Evolutionary conservation across 305 asterid genomes (phyloP).

Genomic region (Fraxinus xanthoxyloides): DNA sequence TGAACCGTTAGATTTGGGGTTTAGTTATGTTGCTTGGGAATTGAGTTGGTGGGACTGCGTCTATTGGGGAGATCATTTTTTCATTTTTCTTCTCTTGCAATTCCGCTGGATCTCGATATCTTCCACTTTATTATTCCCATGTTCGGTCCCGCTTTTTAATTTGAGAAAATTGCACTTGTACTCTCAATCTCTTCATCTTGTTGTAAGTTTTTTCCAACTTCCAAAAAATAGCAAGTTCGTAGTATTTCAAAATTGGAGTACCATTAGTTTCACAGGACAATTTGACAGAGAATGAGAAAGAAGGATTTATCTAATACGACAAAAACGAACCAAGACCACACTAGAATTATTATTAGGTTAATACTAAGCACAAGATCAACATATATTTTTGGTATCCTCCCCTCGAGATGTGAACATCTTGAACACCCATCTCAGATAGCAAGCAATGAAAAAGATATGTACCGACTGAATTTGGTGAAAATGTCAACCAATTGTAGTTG

Average conservation of each 20-base stretch:
- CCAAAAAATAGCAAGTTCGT: background rate
- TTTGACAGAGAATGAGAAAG: background rate
- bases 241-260: background rate
- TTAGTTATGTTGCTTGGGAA: background rate
- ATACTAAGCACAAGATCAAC: background rate
- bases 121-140: background rate
- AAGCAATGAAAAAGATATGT: background rate
- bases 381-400: background rate
- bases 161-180: background rate
- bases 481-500: background rate
- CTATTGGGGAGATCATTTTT: background rate
- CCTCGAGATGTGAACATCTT: background rate
- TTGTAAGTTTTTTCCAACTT: background rate
- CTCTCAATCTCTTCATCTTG: background rate
- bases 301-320: background rate
- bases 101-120: background rate
- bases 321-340: background rate
- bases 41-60: constrained; percentile 7
- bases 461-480: background rate
- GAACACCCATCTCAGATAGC: background rate
- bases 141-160: background rate
- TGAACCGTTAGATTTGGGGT: background rate
- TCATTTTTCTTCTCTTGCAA: background rate
- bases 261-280: background rate
- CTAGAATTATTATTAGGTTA: background rate